Conservation (phyloP, 2,329 filamentous ascomycete species). For the Trichoderma sp. region DNA sequence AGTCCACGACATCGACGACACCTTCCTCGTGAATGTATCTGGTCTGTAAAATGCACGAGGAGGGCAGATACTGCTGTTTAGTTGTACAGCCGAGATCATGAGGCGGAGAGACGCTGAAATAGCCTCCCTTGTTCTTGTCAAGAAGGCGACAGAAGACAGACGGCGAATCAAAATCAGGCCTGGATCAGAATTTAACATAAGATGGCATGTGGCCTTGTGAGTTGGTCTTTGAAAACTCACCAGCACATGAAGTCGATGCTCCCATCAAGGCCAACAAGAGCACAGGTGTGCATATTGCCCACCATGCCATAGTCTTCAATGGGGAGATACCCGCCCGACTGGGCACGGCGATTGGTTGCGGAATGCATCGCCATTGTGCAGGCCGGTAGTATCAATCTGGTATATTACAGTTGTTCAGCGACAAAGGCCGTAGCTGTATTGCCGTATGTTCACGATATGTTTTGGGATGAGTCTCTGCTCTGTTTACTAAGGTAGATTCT, state of each 20-base stretch:
- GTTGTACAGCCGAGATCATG: constrained; percentile 57
- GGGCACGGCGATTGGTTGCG: constrained; percentile 34
- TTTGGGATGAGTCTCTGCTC: not conserved
- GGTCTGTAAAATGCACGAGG: constrained; percentile 72
- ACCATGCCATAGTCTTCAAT: constrained; percentile 80
- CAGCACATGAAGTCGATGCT: constrained; percentile 78
- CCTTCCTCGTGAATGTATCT: constrained; percentile 75
- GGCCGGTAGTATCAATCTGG: not conserved
- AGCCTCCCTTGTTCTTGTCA: constrained; percentile 71
- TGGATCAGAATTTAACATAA: constrained; percentile 30
- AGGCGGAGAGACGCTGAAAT: constrained; percentile 65
- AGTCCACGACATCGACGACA: constrained; percentile 70
- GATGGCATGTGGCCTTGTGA: not conserved
- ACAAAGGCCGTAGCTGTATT: not conserved
- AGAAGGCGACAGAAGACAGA: constrained; percentile 72
- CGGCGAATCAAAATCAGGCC: constrained; percentile 77
- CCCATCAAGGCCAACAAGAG: constrained; percentile 70
- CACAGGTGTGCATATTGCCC: constrained; percentile 77
- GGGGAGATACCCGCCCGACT: constrained; percentile 52
- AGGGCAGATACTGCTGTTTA: constrained; percentile 75
- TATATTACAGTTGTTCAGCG: not conserved
- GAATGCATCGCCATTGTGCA: constrained; percentile 35
- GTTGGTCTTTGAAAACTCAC: constrained; percentile 39
- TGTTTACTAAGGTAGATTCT: not conserved
- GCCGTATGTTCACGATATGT: not conserved